Evolutionary conservation across 208 protist species (phyloP), one percentile per base, ranked within the genome.

Genomic region (Porcisia hertigi): DNA sequence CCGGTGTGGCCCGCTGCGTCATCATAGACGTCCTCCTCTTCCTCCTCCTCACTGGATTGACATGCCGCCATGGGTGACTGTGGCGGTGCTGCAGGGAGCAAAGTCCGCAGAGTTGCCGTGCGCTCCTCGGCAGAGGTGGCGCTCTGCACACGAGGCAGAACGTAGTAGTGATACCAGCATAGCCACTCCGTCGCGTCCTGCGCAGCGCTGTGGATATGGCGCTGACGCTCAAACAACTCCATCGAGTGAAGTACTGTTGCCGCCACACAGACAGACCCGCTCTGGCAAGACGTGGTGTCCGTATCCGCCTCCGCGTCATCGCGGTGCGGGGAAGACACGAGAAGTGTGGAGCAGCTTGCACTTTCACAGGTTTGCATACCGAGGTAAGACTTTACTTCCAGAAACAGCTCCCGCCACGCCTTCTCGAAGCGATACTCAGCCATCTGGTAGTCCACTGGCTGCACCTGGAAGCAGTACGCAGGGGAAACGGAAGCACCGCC

Each of bases 171-270:
- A 75, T 82, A 84, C 79, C 69, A 78, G 8, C 69, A 41, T 43
- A 89, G 16, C 85, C 86, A 94, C 34, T 52, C 49, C 71, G 85
- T 69, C 12, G 81, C 76, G 30, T 86, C 81, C 5, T 69, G 78
- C 47, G 84, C 72, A n/a, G 85, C 84, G 30, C 60, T 66, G 58
- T 87, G 81, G n/a, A 79, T 65, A 55, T 81, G 69, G 16, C 77
- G 63, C 47, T 87, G 75, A 7, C 89, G 84, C 76, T 88, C 86
- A 67, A 91, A 94, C 41, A 94, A 67, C 73, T 91, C 87, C 86
- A 94, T 89, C 14, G 89, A 91, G 65, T 91, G 85, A 47, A 94
- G 76, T 45, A 91, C 6, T 25, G 85, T 88, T 3, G 86, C 87
- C 14, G 85, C 89, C 18, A 86, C 55, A 57, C 84, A 81, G 67